These are phyloP conservation scores for Achaetomiella virescens DNA, from an alignment of 495 filamentous ascomycete genomes.

Conservation along the genomic window DNA sequence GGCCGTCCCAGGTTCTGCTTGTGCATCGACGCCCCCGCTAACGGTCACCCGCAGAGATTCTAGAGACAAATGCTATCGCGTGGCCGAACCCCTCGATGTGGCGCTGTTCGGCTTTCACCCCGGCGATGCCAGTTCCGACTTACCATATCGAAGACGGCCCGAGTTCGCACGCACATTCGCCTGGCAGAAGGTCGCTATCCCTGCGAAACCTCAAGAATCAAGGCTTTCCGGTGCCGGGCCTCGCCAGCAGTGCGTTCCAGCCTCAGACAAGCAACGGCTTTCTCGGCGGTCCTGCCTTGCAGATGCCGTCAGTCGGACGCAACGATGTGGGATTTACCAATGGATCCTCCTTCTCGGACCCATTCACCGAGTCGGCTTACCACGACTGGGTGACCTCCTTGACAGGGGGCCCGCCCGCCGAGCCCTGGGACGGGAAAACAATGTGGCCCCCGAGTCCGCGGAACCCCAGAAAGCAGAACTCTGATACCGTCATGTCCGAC, in stretches of 20 bases:
- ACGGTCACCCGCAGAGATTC: constrained; percentile 44
- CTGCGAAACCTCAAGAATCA: constrained; percentile 16
- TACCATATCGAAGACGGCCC: constrained; percentile 36
- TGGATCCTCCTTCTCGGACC: constrained; percentile 24
- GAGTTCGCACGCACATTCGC: constrained; percentile 41
- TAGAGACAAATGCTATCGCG: constrained; percentile 72
- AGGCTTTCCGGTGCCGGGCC: constrained; percentile 1
- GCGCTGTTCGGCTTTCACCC: constrained; percentile 41
- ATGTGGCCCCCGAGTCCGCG: constrained; percentile 10
- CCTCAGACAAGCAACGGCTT: constrained; percentile 16
- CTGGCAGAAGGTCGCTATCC: constrained; percentile 20
- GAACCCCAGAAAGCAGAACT: constrained; percentile 25
- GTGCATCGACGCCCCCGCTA: background rate
- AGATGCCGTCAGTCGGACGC: constrained; percentile 21
- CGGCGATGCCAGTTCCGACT: constrained; percentile 34
- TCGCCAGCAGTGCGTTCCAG: constrained; percentile 8
- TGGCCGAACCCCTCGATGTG: constrained; percentile 78
- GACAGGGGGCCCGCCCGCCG: constrained; percentile 19
- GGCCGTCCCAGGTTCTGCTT: constrained; percentile 14
- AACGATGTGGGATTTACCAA: constrained; percentile 15
- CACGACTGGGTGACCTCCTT: constrained; percentile 32
- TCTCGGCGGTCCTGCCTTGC: constrained; percentile 13
- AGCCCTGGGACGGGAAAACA: constrained; percentile 17
- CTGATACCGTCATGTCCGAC: constrained; percentile 39
- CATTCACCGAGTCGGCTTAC: constrained; percentile 34